These are phyloP conservation scores for Escallonia rubra DNA, from an alignment of 129 eudicot species.

Conservation along the genomic window DNA sequence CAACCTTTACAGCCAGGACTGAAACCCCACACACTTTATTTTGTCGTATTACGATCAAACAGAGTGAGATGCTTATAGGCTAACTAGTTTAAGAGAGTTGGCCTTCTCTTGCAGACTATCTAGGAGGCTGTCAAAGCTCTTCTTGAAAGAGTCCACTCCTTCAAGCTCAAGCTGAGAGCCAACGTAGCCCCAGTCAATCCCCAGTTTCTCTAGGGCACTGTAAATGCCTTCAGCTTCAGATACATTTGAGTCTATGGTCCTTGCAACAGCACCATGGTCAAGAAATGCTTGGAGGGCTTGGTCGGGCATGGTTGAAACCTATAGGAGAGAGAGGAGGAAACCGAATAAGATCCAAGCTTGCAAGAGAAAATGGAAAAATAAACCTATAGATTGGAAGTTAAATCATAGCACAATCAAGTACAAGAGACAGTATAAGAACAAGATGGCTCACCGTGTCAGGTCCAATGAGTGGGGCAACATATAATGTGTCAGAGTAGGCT, in stretches of 20 bases:
- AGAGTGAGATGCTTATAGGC: conserved; percentile 30
- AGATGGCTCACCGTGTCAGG: conserved; percentile 77
- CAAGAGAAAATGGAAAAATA: not conserved
- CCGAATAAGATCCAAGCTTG: not conserved
- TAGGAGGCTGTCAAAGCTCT: conserved; percentile 90
- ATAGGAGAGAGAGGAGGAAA: not conserved
- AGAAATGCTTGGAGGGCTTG: conserved; percentile 90
- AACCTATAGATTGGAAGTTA: not conserved
- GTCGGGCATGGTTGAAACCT: conserved; percentile 99
- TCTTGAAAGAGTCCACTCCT: conserved; percentile 99
- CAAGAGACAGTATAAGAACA: conserved; percentile 4
- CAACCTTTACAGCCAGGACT: conserved; percentile 11
- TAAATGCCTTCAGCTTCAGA: conserved; percentile 95
- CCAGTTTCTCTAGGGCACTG: conserved; percentile 93
- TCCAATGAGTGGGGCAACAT: conserved; percentile 96
- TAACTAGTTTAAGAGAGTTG: conserved; percentile 74
- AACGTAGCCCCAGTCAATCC: conserved; percentile 77
- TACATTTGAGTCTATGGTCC: conserved; percentile 85
- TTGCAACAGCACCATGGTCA: conserved; percentile 83
- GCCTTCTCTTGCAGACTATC: conserved; percentile 97
- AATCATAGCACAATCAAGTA: not conserved
- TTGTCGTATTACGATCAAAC: conserved; percentile 4
- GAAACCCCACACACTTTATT: conserved; percentile 7
- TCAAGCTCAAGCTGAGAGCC: conserved; percentile 85
- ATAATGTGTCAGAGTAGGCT: conserved; percentile 91